phyloP scores from a whole-genome alignment of 2,329 filamentous ascomycete genomes.

The Phaeosphaeriaceae sp. region DNA sequence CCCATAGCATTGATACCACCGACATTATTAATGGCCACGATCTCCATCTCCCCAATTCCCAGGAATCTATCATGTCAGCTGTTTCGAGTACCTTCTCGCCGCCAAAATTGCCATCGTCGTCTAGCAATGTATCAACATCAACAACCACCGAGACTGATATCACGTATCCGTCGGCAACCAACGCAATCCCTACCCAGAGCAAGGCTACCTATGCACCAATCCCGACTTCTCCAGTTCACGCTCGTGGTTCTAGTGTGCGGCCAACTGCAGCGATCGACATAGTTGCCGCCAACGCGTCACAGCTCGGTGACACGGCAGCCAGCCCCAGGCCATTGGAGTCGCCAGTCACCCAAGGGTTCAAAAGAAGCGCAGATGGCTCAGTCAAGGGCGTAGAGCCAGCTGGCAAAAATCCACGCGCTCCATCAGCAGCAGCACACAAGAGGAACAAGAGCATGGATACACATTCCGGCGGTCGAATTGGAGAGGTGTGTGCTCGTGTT shows the following conservation, averaged over 20 bases:
- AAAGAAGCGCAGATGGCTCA: constrained; percentile 78
- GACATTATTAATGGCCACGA: constrained; percentile 14
- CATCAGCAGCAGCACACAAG: constrained; percentile 61
- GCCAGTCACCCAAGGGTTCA: constrained; percentile 60
- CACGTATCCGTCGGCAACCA: constrained; percentile 35
- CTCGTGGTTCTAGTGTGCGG: constrained; percentile 48
- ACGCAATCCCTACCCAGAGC: constrained; percentile 46
- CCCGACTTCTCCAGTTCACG: constrained; percentile 57
- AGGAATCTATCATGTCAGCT: constrained; percentile 43
- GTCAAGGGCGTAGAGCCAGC: constrained; percentile 57
- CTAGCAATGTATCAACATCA: constrained; percentile 42
- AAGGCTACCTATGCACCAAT: constrained; percentile 47
- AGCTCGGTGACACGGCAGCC: constrained; percentile 40
- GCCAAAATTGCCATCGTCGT: constrained; percentile 39
- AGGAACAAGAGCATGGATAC: constrained; percentile 75
- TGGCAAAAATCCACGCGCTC: constrained; percentile 16
- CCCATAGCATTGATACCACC: constrained; percentile 17
- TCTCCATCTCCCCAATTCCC: constrained; percentile 32
- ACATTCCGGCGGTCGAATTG: constrained; percentile 69
- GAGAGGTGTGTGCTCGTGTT: constrained; percentile 67
- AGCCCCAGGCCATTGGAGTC: constrained; percentile 53
- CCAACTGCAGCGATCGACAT: constrained; percentile 30
- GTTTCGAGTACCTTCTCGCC: constrained; percentile 43
- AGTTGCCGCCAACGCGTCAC: constrained; percentile 31
- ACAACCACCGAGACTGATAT: constrained; percentile 36